phyloP scores from a whole-genome alignment of 768 basidiomycete genomes.

The Russula sp. region DNA sequence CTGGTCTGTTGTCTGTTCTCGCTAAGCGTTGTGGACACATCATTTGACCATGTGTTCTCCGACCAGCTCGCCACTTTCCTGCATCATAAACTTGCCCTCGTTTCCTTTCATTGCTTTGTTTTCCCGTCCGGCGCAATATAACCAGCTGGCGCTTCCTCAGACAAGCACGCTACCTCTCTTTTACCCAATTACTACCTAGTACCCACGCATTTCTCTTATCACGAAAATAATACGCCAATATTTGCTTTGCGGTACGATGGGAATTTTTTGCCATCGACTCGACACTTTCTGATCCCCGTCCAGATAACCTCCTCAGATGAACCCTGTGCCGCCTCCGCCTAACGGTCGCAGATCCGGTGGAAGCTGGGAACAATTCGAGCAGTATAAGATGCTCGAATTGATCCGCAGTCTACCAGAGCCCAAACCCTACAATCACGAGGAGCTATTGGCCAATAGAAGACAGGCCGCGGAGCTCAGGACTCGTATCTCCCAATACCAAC shows the following conservation, averaged over 20 bases:
- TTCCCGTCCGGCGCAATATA: constrained; percentile 4
- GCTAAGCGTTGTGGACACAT: constrained; percentile 18
- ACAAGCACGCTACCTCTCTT: neutral
- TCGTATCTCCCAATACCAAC: constrained; percentile 7
- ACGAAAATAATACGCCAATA: neutral
- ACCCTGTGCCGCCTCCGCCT: constrained; percentile 1
- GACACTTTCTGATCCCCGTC: neutral
- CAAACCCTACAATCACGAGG: neutral
- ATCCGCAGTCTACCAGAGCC: constrained; percentile 24
- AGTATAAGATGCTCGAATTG: neutral
- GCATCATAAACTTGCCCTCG: neutral
- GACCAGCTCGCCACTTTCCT: constrained; percentile 15
- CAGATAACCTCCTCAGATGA: constrained; percentile 6
- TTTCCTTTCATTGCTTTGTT: neutral
- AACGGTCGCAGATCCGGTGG: neutral
- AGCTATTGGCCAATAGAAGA: neutral
- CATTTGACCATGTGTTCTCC: constrained; percentile 21
- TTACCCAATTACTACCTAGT: neutral
- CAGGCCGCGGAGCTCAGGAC: constrained; percentile 7
- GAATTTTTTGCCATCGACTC: neutral
- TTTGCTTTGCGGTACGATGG: neutral
- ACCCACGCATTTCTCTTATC: neutral
- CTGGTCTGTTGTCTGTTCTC: constrained; percentile 31
- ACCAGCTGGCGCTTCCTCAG: neutral
- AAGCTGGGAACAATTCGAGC: constrained; percentile 14